Base-by-base conservation (phyloP, 2,329 filamentous ascomycete species). In the Colletotrichum coccodes region DNA sequence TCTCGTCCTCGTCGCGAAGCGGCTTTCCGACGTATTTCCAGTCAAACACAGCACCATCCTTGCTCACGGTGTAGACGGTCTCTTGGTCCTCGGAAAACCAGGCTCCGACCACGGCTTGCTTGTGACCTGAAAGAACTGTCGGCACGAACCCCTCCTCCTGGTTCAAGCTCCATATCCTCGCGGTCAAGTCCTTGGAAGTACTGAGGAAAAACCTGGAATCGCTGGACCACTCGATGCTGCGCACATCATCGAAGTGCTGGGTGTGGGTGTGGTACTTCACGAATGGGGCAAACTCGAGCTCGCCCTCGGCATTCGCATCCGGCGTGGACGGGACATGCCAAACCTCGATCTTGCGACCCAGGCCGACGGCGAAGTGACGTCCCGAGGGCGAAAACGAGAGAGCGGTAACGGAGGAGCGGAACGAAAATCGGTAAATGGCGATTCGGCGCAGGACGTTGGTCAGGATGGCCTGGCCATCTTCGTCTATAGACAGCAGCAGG, bases 1-100 rank as follows among this genome's bases (percentile, higher is more conserved):
- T 90, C 58, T 89, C 85, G 60, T 90, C 87, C 54, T 90, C 86
- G 44, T 85, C 84, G 6, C 63, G 86, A 79, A 76, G 85, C 82
- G 76, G 89, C 83, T 76, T 90, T 85, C 64, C 87, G 77, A 90
- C 87, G 79, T 96, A 99, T 76, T 93, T 91, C 96, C 96, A 99
- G 72, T 93, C 89, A 76, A 98, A 98, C 0, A 98, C 87, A 3
- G 96, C 95, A n/a, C 96, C 97, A 79, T 99, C 97, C 79, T 97
- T 97, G 81, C 95, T 98, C 72, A 97, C 90, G 0, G 96, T 98
- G 78, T 96, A 99, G 61, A 99, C 97, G 56, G 90, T 94, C 81
- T 99, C 97, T 78, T 99, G 96, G 74, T 97, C 91, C 70, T 92
- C 91, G 0, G 95, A 97, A 78, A 99, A 99, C 90, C 94, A 99